Conservation (phyloP, 768 basidiomycete genomes). For the Suillus tomentosus region DNA sequence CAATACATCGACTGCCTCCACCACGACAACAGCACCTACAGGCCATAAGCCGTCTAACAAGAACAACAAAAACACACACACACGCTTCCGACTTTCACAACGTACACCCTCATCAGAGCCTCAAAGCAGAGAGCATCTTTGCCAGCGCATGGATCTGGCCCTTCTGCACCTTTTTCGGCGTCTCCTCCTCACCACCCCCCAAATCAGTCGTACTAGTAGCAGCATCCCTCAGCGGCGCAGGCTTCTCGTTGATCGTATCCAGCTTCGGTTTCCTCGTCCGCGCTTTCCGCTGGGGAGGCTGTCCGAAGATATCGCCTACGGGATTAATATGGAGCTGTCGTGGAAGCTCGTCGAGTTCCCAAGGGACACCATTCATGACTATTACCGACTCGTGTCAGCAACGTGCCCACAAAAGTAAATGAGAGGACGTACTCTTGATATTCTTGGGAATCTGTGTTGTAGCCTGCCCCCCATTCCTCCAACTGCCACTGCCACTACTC, state of each 20-base stretch:
- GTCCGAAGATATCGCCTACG: constrained; percentile 61
- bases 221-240: constrained; percentile 51
- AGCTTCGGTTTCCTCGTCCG: constrained; percentile 66
- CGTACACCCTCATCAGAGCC: constrained; percentile 45
- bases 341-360: constrained; percentile 71
- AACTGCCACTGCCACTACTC: constrained; percentile 72
- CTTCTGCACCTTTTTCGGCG: constrained; percentile 80
- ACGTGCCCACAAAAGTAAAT: background rate
- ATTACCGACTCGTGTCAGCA: constrained; percentile 4
- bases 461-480: constrained; percentile 25
- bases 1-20: constrained; percentile 46
- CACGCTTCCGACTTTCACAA: constrained; percentile 8
- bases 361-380: constrained; percentile 81
- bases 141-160: constrained; percentile 88
- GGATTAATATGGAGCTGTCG: constrained; percentile 64
- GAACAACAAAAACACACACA: constrained; percentile 6
- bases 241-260: constrained; percentile 77
- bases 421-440: constrained; percentile 70
- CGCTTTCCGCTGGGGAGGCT: constrained; percentile 58
- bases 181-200: constrained; percentile 44
- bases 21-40: constrained; percentile 27
- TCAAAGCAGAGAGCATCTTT: constrained; percentile 86
- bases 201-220: constrained; percentile 79
- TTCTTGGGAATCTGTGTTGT: constrained; percentile 56
- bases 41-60: constrained; percentile 11